These are phyloP conservation scores for Coprinellus aureogranulatus DNA, from an alignment of 768 basidiomycete genomes.

Conservation along the genomic window DNA sequence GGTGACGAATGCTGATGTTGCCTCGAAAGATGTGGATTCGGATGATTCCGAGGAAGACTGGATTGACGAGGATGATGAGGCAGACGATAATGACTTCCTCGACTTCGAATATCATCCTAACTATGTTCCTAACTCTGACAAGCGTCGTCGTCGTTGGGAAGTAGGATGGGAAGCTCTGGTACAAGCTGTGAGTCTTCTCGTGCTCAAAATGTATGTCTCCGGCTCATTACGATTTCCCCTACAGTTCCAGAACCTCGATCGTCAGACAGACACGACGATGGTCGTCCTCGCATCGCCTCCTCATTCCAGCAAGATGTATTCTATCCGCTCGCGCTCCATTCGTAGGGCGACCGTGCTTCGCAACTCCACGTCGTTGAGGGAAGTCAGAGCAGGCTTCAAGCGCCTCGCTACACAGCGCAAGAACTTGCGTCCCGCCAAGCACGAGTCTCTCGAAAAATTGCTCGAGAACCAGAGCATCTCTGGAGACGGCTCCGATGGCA, in stretches of 20 bases:
- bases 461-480: slow-evolving; percentile 41
- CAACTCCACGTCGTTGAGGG: slow-evolving; percentile 48
- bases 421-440: slow-evolving; percentile 37
- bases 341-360: slow-evolving; percentile 51
- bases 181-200: slow-evolving; percentile 55
- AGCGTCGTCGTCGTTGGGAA: slow-evolving; percentile 71
- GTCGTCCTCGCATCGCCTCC: slow-evolving; percentile 72
- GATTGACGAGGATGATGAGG: slow-evolving; percentile 71
- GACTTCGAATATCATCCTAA: slow-evolving; percentile 76
- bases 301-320: slow-evolving; percentile 64
- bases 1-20: slow-evolving; percentile 14
- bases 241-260: slow-evolving; percentile 75
- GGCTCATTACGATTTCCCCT: not conserved
- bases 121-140: slow-evolving; percentile 64
- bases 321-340: slow-evolving; percentile 65
- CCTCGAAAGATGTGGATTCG: slow-evolving; percentile 9
- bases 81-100: slow-evolving; percentile 67
- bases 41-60: slow-evolving; percentile 57
- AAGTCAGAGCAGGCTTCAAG: slow-evolving; percentile 57
- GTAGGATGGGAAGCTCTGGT: slow-evolving; percentile 71
- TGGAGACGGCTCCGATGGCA: slow-evolving; percentile 55
- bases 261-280: slow-evolving; percentile 79
- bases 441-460: slow-evolving; percentile 48
- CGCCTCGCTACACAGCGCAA: slow-evolving; percentile 58
- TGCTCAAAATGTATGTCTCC: slow-evolving; percentile 2